A percentile compares a stretch with the other conserved stretches of the same genome.
Conservation (phyloP, 108 stramenopile species). For the Skeletonema grethae region DNA sequence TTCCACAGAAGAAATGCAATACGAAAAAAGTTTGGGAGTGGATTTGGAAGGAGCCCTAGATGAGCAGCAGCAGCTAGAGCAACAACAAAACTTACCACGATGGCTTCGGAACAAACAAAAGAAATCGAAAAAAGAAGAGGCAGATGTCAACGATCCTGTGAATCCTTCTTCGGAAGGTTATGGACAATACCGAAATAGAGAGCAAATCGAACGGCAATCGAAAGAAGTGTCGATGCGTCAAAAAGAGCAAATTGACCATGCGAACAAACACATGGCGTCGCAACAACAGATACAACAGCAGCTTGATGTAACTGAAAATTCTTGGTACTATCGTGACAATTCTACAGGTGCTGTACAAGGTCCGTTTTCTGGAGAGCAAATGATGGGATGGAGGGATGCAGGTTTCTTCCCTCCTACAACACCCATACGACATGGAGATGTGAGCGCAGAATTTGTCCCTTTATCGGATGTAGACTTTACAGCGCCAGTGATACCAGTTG, state of each 20-base stretch:
- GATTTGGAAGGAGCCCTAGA: conserved; percentile 11
- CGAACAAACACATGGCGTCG: conserved; percentile 9
- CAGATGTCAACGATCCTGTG: conserved; percentile 45
- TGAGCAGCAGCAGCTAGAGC: conserved; percentile 16
- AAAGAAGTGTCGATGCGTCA: conserved; percentile 20
- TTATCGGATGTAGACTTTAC: conserved; percentile 40
- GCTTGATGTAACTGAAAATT: conserved; percentile 33
- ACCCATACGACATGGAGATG: conserved; percentile 26
- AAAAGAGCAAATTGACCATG: conserved; percentile 29
- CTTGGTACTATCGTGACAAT: conserved; percentile 73
- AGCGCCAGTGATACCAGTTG: conserved; percentile 1
- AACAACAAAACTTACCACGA: conserved; percentile 36
- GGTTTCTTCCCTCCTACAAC: conserved; percentile 59
- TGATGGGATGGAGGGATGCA: conserved; percentile 64
- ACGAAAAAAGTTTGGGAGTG: conserved; percentile 47
- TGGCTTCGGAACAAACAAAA: conserved; percentile 55
- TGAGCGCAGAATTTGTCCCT: conserved; percentile 22
- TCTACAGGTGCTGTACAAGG: conserved; percentile 69
- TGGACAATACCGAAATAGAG: conserved; percentile 45
- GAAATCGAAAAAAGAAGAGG: conserved; percentile 28
- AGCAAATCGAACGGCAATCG: conserved; percentile 48
- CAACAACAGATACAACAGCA: conserved; percentile 9
- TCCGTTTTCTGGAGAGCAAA: conserved; percentile 60
- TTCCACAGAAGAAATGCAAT: conserved; percentile 79
- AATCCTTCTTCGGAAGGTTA: conserved; percentile 49